A percentile compares a stretch with the other conserved stretches of the same genome.
Evolutionary conservation across 495 filamentous ascomycete genomes (phyloP).

Genomic region (Choiromyces venosus): DNA sequence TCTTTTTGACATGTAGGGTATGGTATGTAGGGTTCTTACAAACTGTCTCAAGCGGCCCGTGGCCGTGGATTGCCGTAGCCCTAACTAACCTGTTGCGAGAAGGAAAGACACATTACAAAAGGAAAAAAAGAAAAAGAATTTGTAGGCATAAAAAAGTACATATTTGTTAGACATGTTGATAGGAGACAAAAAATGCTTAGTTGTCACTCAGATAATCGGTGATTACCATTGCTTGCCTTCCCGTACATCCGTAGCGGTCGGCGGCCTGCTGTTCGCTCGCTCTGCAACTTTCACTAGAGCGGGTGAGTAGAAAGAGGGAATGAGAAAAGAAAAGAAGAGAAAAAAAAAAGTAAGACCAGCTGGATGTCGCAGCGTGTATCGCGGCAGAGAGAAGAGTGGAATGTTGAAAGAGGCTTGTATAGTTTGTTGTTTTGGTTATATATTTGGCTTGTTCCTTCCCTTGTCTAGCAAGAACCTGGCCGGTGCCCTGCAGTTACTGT

Average conservation of each 20-base stretch:
- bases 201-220: neutral
- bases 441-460: neutral
- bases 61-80: neutral
- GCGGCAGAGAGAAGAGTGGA: neutral
- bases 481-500: neutral
- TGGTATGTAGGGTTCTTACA: neutral
- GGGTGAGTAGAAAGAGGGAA: neutral
- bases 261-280: neutral
- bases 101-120: neutral
- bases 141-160: neutral
- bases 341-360: neutral
- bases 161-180: neutral
- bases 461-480: neutral
- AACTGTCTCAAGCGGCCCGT: neutral
- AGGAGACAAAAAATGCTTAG: neutral
- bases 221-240: neutral
- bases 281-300: neutral
- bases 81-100: neutral
- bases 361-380: neutral
- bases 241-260: neutral
- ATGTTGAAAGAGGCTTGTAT: neutral
- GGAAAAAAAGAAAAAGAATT: neutral
- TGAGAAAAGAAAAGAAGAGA: neutral
- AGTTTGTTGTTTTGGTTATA: neutral
- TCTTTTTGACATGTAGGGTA: neutral